A percentile compares a stretch with the other conserved stretches of the same genome.
Conservation (phyloP, 202 grass and related monocot genomes). For the Carex sylvatica region DNA sequence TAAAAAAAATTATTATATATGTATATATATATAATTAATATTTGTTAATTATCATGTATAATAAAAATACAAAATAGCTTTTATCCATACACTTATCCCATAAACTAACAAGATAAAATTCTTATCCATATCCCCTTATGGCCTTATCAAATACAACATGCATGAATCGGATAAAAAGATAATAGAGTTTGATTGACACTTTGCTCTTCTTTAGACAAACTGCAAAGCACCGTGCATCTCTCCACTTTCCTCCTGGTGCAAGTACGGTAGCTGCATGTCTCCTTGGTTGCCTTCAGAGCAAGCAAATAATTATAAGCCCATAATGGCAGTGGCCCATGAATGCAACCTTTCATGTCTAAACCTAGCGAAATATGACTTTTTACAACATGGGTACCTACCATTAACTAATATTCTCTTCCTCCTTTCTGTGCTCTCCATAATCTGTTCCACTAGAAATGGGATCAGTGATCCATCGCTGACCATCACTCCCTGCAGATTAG, state of each 20-base stretch:
- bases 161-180: no score
- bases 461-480: not conserved
- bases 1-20: no score
- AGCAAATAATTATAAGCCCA: conserved; percentile 12
- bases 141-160: no score
- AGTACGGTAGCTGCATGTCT: not conserved
- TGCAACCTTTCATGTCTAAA: not conserved
- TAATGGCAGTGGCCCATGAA: conserved; percentile 21
- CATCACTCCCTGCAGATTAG: not conserved
- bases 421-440: not conserved
- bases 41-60: no score
- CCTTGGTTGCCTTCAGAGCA: not conserved
- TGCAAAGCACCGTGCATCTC: no score
- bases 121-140: no score
- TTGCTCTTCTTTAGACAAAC: no score
- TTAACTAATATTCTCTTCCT: conserved; percentile 12
- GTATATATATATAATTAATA: no score
- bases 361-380: conserved; percentile 21
- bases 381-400: not conserved
- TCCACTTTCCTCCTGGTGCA: not conserved
- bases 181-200: no score
- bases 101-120: no score
- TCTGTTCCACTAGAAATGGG: conserved; percentile 7
- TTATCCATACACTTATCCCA: no score
- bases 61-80: no score